phyloP scores from a whole-genome alignment of 306 rosid genomes.

The Cicer cuneatum region DNA sequence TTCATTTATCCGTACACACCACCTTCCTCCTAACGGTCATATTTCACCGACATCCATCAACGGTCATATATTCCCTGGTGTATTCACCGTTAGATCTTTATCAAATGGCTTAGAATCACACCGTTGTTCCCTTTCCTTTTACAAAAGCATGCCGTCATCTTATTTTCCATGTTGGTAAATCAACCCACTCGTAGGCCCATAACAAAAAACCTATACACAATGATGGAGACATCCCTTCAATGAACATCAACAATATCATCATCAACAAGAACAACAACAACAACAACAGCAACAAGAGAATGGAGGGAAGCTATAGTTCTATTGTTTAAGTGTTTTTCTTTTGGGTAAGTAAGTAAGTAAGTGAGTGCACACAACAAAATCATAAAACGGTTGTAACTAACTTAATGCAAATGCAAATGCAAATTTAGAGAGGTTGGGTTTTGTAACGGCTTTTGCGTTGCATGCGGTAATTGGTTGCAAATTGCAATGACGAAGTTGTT shows the following conservation, averaged over 20 bases:
- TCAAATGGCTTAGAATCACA: constrained; percentile 48
- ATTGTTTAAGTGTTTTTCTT: constrained; percentile 58
- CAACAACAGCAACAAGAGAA: constrained; percentile 33
- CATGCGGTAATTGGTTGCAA: neutral
- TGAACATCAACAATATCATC: neutral
- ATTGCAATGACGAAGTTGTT: constrained; percentile 58
- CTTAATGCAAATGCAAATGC: constrained; percentile 36
- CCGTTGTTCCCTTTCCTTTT: constrained; percentile 5
- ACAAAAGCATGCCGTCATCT: constrained; percentile 36
- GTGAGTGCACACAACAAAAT: constrained; percentile 8
- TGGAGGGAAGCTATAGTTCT: constrained; percentile 19
- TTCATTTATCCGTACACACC: constrained; percentile 54
- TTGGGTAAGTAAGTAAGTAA: constrained; percentile 46
- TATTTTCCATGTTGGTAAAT: constrained; percentile 48
- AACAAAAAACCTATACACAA: neutral
- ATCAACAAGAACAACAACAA: neutral
- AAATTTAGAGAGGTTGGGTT: neutral
- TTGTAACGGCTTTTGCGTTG: too few species aligned
- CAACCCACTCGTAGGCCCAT: constrained; percentile 57
- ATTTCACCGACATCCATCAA: constrained; percentile 69
- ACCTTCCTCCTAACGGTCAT: constrained; percentile 73
- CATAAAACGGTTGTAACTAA: neutral
- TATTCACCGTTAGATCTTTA: constrained; percentile 68
- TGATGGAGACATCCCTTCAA: constrained; percentile 59
- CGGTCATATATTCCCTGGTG: constrained; percentile 53